A percentile compares a stretch with the other conserved stretches of the same genome.
phyloP scores from a whole-genome alignment of 2,329 filamentous ascomycete genomes.

The Scedosporium apiospermum region DNA sequence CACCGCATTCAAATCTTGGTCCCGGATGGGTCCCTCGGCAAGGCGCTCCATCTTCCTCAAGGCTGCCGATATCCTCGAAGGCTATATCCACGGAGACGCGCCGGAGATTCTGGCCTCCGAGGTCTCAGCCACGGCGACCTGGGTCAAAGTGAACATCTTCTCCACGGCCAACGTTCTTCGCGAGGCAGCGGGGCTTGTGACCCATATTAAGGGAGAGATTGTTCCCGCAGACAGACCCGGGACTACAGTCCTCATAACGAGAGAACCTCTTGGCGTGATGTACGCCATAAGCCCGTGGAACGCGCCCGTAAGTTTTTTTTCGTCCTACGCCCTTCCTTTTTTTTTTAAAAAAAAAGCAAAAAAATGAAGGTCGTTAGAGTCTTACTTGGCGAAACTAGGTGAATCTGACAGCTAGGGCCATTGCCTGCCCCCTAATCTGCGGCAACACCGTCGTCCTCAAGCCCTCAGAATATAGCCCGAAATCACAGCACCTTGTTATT shows the following conservation, averaged over 20 bases:
- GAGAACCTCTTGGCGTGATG: slow-evolving; percentile 60
- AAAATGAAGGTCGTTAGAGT: too few relatives aligned
- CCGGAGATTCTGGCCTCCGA: slow-evolving; percentile 18
- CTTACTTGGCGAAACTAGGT: slow-evolving; percentile 7
- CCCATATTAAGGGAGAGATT: slow-evolving; percentile 24
- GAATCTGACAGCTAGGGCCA: slow-evolving; percentile 21
- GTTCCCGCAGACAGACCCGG: slow-evolving; percentile 31
- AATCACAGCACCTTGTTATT: slow-evolving; percentile 46
- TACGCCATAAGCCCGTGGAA: slow-evolving; percentile 63
- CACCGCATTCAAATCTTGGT: slow-evolving; percentile 53
- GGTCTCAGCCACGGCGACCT: slow-evolving; percentile 19
- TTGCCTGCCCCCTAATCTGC: slow-evolving; percentile 39
- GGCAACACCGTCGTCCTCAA: slow-evolving; percentile 57
- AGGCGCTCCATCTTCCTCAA: slow-evolving; percentile 54
- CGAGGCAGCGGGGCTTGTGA: slow-evolving; percentile 30
- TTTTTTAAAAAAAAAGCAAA: background rate
- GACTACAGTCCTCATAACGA: slow-evolving; percentile 49
- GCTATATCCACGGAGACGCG: slow-evolving; percentile 31
- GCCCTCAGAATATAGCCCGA: slow-evolving; percentile 49
- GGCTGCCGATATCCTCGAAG: slow-evolving; percentile 49
- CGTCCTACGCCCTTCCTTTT: background rate
- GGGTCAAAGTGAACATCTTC: slow-evolving; percentile 25
- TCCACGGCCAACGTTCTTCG: slow-evolving; percentile 25
- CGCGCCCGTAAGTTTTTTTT: slow-evolving; percentile 13
- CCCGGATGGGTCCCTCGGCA: slow-evolving; percentile 40